Percentiles rank a stretch among this genome's conserved stretches.
Conservation (phyloP, 106 monocot genomes). For the Dactylorhiza incarnata region DNA sequence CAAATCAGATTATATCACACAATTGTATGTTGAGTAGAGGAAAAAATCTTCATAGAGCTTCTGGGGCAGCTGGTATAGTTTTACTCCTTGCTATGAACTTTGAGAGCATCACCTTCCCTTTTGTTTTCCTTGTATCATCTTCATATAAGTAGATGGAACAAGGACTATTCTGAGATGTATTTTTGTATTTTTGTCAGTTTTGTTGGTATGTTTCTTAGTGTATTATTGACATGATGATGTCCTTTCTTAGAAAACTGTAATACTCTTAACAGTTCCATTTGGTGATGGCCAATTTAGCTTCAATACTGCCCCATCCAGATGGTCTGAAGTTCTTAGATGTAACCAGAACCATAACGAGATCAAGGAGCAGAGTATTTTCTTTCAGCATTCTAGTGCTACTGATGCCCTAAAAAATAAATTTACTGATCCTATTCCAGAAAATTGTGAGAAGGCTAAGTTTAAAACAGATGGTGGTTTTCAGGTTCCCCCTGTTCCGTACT, state of each 20-base stretch:
- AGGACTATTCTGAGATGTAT: neutral
- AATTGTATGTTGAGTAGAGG: constrained; percentile 2
- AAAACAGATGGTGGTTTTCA: neutral
- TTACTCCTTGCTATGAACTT: neutral
- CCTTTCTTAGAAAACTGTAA: neutral
- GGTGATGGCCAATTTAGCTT: neutral
- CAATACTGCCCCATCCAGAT: neutral
- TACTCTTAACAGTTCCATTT: constrained; percentile 12
- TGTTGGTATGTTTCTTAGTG: neutral
- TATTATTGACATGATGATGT: neutral
- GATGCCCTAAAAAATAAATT: neutral
- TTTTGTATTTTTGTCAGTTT: neutral
- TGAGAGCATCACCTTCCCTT: neutral
- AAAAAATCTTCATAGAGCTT: constrained; percentile 12
- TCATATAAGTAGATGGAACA: neutral
- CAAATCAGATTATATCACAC: constrained; percentile 6
- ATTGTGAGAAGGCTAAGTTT: neutral
- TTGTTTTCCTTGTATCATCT: neutral
- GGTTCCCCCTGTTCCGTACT: neutral
- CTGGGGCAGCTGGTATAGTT: constrained; percentile 13
- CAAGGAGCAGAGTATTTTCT: constrained; percentile 3
- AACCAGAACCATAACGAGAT: neutral
- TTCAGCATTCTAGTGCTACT: neutral
- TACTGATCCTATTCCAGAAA: neutral
- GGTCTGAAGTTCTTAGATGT: neutral